These are phyloP conservation scores for Candolleomyces aberdarensis DNA, from an alignment of 768 basidiomycete species.

Conservation along the genomic window DNA sequence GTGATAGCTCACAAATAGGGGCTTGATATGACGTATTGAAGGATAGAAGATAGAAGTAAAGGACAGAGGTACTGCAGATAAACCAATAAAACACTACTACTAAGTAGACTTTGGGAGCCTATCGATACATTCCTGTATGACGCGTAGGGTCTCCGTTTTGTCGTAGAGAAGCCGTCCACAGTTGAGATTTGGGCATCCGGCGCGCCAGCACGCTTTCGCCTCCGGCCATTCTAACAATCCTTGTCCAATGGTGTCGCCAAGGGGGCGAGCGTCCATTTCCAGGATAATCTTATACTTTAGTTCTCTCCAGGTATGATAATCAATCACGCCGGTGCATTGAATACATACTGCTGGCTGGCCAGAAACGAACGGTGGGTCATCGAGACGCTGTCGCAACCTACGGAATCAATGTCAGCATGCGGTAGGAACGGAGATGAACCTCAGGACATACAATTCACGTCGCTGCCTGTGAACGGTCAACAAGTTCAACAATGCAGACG, in stretches of 20 bases:
- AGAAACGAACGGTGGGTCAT: constrained; percentile 57
- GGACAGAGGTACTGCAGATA: no score
- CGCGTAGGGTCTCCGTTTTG: constrained; percentile 48
- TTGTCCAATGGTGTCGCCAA: constrained; percentile 53
- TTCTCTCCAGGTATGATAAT: constrained; percentile 64
- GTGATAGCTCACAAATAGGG: neutral
- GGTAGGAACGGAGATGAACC: neutral
- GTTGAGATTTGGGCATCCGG: constrained; percentile 41
- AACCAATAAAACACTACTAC: neutral
- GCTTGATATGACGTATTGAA: neutral
- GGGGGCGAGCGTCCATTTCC: constrained; percentile 58
- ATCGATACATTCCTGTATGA: constrained; percentile 52
- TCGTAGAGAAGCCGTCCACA: constrained; percentile 57
- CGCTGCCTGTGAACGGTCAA: constrained; percentile 53
- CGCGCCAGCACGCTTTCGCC: constrained; percentile 59
- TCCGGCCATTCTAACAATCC: constrained; percentile 56
- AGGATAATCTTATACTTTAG: constrained; percentile 53
- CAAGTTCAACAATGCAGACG: constrained; percentile 50
- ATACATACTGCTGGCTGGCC: constrained; percentile 45
- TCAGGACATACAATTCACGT: constrained; percentile 36
- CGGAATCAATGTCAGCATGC: neutral
- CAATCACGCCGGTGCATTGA: constrained; percentile 44
- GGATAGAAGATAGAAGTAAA: no score
- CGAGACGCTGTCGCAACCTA: constrained; percentile 44
- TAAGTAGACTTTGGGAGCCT: constrained; percentile 31